Evolutionary conservation across 768 basidiomycete genomes (phyloP).

Genomic region (Hydnomerulius pinastri): DNA sequence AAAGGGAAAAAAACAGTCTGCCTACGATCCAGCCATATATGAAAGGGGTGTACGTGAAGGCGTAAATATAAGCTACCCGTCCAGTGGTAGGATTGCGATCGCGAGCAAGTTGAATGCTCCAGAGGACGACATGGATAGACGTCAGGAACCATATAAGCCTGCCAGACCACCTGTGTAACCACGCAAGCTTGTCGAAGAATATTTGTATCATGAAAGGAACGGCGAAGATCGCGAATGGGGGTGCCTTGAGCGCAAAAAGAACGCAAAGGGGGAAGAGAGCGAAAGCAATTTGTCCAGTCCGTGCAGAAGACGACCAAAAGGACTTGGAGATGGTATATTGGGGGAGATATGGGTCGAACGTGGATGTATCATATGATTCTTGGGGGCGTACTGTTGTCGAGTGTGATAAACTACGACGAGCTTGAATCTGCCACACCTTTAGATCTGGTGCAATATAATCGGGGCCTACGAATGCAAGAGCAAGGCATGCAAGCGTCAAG

Average conservation of each 20-base stretch:
- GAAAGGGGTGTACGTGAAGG: constrained; percentile 63
- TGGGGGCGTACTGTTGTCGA: constrained; percentile 19
- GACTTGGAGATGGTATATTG: constrained; percentile 65
- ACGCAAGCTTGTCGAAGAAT: constrained; percentile 74
- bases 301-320: constrained; percentile 70
- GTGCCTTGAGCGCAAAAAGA: constrained; percentile 68
- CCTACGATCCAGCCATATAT: constrained; percentile 60
- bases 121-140: constrained; percentile 60
- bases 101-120: constrained; percentile 64
- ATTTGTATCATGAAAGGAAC: constrained; percentile 60
- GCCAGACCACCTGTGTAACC: constrained; percentile 72
- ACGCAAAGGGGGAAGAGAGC: constrained; percentile 71
- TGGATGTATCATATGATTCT: constrained; percentile 29
- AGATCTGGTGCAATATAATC: constrained; percentile 64
- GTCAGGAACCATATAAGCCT: constrained; percentile 68
- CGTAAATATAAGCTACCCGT: constrained; percentile 47
- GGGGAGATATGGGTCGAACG: constrained; percentile 43
- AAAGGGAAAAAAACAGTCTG: constrained; percentile 11
- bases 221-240: constrained; percentile 73
- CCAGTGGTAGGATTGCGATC: constrained; percentile 49
- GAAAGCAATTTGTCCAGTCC: constrained; percentile 72
- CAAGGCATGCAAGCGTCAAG: constrained; percentile 44
- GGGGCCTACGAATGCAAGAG: constrained; percentile 58
- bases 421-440: constrained; percentile 44
- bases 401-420: constrained; percentile 14